Evolutionary conservation across 352 stramenopile species (phyloP), one percentile per base, ranked within the genome.

Genomic region (Globisporangium okanoganense): DNA sequence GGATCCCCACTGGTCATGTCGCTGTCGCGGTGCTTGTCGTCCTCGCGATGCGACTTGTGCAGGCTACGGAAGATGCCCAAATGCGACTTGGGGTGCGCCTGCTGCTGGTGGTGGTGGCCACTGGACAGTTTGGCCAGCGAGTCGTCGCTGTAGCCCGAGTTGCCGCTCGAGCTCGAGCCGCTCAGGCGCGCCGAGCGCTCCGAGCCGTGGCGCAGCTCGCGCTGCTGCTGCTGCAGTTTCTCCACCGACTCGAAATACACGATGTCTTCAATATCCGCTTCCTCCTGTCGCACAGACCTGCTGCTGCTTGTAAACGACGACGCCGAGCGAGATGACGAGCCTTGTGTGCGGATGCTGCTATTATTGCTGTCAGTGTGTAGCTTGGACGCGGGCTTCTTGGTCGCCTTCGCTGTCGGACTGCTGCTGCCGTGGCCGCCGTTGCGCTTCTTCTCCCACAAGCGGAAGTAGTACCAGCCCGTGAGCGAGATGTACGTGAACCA

Each of bases 381-480:
- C 45, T 61, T 56, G n/a, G 33, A 27, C 35, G 54, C 65, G 61
- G 45, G 62, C 40, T 35, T 57, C 41, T 64, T 78, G 55, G 54
- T 60, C 62, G 56, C 65, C 44, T 43, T 58, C 43, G 49, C 61
- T 48, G 49, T 66, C 33, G 56, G 72, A 61, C 48, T 57, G 24
- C 27, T 50, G 18, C 14, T 43, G 5, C n/a, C 27, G 29, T 18
- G 51, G 33, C 56, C 47, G 47, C 48, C 62, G 73, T 73, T 22
- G 64, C 78, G 74, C 16, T 78, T 75, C 67, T 92, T 92, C 61
- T 90, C 77, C 66, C 83, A 78, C 49, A 86, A 66, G 48, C 83
- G 83, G 58, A 87, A 92, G 67, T 92, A 92, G 67, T 92, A 92
- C 83, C 83, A 92, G 61, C 77, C 73, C 40, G 80, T 92, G 75